phyloP scores from a whole-genome alignment of 176 grass and related monocot species.

The Melocanna baccifera region DNA sequence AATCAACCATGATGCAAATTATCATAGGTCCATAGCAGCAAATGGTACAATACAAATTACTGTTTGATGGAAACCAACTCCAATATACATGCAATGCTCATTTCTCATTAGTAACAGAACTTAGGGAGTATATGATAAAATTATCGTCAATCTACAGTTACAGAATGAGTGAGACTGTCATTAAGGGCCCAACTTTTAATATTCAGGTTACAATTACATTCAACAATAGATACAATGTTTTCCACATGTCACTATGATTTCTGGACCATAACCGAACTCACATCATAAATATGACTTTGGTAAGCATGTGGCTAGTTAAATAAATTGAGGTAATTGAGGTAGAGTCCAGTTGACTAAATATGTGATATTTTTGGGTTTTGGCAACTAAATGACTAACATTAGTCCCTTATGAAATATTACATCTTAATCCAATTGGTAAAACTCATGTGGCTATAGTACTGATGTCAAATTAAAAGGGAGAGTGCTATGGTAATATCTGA shows the following conservation, averaged over 20 bases:
- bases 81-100: background rate
- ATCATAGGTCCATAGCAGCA: background rate
- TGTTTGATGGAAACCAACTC: background rate
- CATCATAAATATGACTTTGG: background rate
- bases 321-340: no score
- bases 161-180: background rate
- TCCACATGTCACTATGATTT: background rate
- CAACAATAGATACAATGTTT: background rate
- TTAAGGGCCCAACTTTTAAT: background rate
- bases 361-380: background rate
- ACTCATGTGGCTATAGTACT: background rate
- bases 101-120: background rate
- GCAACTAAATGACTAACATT: background rate
- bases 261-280: background rate
- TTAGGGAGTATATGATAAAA: background rate
- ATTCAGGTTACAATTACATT: background rate
- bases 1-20: background rate
- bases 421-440: background rate
- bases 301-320: background rate
- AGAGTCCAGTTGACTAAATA: background rate
- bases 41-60: background rate
- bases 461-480: background rate
- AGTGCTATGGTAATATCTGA: background rate
- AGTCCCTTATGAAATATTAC: background rate
- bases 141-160: background rate